A percentile compares a stretch with the other conserved stretches of the same genome.
Conservation (phyloP, 192 early-diverging fungal genomes). For the Ramicandelaber brevisporus region DNA sequence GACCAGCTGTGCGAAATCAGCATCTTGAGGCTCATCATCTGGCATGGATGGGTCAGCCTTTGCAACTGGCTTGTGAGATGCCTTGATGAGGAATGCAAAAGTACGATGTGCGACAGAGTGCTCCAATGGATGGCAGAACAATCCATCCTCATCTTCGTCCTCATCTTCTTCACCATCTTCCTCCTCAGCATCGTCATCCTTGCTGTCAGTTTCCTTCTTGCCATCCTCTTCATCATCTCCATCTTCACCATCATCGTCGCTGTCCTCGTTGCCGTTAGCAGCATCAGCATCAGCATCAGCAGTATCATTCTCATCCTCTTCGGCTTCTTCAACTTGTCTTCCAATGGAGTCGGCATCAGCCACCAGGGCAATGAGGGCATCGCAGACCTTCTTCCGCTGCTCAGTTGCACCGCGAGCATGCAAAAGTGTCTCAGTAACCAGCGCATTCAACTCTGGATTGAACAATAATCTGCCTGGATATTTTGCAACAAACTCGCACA, state of each 20-base stretch:
- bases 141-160: too few species aligned
- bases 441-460: slow-evolving; percentile 36
- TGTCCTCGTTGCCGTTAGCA: neutral
- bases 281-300: slow-evolving; percentile 7
- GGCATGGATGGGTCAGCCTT: slow-evolving; percentile 8
- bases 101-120: neutral
- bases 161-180: too few species aligned
- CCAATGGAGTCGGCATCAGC: neutral
- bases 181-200: neutral
- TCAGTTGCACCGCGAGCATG: slow-evolving; percentile 19
- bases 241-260: neutral
- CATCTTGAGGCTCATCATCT: slow-evolving; percentile 7
- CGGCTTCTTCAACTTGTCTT: neutral
- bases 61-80: slow-evolving; percentile 2
- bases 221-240: neutral
- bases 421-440: slow-evolving; percentile 42
- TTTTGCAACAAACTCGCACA: slow-evolving; percentile 28
- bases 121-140: neutral
- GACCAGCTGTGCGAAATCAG: slow-evolving; percentile 5
- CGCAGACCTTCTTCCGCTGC: slow-evolving; percentile 7
- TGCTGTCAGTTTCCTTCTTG: slow-evolving; percentile 4
- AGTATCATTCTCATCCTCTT: neutral
- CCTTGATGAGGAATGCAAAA: neutral
- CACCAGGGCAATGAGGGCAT: neutral
- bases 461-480: slow-evolving; percentile 27